Conservation (phyloP, 2,329 filamentous ascomycete genomes). For the Talaromyces sp. region DNA sequence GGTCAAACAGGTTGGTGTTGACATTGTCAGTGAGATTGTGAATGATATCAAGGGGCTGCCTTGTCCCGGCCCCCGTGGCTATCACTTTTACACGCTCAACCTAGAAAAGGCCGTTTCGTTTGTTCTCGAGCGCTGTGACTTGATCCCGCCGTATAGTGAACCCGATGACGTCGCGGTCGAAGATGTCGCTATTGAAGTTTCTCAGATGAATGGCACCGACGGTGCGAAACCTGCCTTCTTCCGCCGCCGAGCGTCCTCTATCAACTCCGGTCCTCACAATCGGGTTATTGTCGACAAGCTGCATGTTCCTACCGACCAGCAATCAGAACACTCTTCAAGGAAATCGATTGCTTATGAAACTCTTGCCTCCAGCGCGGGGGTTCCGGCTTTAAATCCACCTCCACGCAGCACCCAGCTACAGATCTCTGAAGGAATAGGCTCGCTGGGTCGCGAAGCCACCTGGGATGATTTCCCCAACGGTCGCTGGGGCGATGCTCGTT, state of each 20-base stretch:
- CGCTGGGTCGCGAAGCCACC: constrained; percentile 85
- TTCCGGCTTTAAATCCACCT: constrained; percentile 64
- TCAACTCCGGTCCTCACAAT: constrained; percentile 82
- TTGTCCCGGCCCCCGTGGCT: constrained; percentile 62
- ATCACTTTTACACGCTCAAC: constrained; percentile 97
- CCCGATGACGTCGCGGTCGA: constrained; percentile 38
- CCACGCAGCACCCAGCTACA: constrained; percentile 78
- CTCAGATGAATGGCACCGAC: constrained; percentile 19
- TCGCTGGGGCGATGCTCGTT: constrained; percentile 87
- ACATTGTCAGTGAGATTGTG: constrained; percentile 76
- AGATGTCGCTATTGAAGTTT: constrained; percentile 39
- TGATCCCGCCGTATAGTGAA: constrained; percentile 59
- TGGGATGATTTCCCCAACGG: constrained; percentile 99
- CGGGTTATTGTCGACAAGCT: constrained; percentile 71
- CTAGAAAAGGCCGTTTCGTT: constrained; percentile 94
- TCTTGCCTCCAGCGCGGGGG: constrained; percentile 68
- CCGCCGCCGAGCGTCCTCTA: constrained; percentile 63
- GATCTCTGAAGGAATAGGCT: constrained; percentile 89
- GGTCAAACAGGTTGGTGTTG: constrained; percentile 44
- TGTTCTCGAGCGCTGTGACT: constrained; percentile 76
- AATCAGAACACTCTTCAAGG: constrained; percentile 27
- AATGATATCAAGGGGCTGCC: constrained; percentile 67
- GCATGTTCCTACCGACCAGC: constrained; percentile 20
- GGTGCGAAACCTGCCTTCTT: constrained; percentile 27
- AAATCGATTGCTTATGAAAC: constrained; percentile 54